phyloP scores from a whole-genome alignment of 305 asterid genomes.

The Fraxinus paxiana region DNA sequence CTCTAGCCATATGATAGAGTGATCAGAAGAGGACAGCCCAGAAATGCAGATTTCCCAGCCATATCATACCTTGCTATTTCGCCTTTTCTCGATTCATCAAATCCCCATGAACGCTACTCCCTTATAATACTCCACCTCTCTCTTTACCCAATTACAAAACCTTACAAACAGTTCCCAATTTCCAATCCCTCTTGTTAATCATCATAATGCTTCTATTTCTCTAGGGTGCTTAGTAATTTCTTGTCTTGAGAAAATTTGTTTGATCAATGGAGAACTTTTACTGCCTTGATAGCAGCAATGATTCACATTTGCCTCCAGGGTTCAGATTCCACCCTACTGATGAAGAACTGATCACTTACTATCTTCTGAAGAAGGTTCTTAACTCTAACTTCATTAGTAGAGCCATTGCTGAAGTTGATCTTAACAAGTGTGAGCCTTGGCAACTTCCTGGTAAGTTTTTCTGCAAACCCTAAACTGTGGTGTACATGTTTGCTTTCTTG shows the following conservation, averaged over 20 bases:
- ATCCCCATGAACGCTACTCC: constrained; percentile 40
- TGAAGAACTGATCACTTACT: constrained; percentile 83
- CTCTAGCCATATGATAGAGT: constrained; percentile 34
- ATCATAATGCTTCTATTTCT: neutral
- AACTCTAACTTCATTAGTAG: constrained; percentile 55
- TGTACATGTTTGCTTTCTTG: neutral
- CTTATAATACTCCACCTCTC: constrained; percentile 25
- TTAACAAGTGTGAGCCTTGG: constrained; percentile 97
- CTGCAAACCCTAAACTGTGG: neutral
- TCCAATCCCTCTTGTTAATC: neutral
- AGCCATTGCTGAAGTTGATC: constrained; percentile 89
- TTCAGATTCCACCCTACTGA: constrained; percentile 91
- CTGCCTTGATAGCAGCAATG: constrained; percentile 36
- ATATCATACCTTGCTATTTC: constrained; percentile 36
- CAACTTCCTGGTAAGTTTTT: constrained; percentile 64
- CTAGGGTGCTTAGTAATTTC: neutral
- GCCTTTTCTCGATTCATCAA: constrained; percentile 36
- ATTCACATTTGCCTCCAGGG: constrained; percentile 67
- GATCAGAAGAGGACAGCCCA: constrained; percentile 37
- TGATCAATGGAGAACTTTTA: constrained; percentile 38
- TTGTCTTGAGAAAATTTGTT: neutral
- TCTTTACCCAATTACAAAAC: neutral
- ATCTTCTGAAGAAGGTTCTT: constrained; percentile 75
- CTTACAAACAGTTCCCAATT: neutral
- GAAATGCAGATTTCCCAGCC: constrained; percentile 30